A percentile compares a stretch with the other conserved stretches of the same genome.
phyloP scores from a whole-genome alignment of 208 protist genomes.

The Angomonas deanei region DNA sequence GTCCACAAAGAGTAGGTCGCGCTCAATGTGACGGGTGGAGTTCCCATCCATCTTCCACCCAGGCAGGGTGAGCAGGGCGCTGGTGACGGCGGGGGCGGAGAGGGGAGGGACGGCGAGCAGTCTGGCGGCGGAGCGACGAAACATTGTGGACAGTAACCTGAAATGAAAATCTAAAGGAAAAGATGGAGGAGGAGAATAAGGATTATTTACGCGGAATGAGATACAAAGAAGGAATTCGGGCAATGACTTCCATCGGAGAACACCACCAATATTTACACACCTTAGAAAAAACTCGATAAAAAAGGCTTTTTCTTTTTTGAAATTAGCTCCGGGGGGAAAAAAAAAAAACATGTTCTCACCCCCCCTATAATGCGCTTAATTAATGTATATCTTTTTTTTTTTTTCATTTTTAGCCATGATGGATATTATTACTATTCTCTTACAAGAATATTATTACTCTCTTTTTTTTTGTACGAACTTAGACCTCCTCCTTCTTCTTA shows the following conservation, averaged over 20 bases:
- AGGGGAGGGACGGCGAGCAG: slow-evolving; percentile 27
- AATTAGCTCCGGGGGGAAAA: too few relatives aligned
- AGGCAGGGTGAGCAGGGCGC: slow-evolving; percentile 63
- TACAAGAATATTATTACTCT: background rate
- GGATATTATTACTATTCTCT: too few relatives aligned
- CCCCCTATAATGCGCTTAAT: too few relatives aligned
- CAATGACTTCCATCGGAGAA: too few relatives aligned
- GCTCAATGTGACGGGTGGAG: slow-evolving; percentile 31
- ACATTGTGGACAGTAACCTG: slow-evolving; percentile 1
- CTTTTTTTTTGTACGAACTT: slow-evolving; percentile 9
- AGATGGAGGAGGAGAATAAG: background rate
- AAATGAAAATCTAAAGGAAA: background rate
- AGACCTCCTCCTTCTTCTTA: slow-evolving; percentile 73
- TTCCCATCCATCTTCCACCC: slow-evolving; percentile 67
- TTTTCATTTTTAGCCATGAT: background rate
- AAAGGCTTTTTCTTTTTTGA: too few relatives aligned
- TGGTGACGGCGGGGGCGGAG: slow-evolving; percentile 71
- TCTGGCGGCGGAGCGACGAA: slow-evolving; percentile 8
- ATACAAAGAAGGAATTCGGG: background rate
- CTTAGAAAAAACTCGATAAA: too few relatives aligned
- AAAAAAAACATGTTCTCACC: background rate
- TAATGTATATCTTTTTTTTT: background rate
- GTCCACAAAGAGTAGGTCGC: slow-evolving; percentile 77
- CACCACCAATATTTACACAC: too few relatives aligned
- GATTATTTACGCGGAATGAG: background rate